A percentile compares a stretch with the other conserved stretches of the same genome.
Conservation (phyloP, 2,329 filamentous ascomycete genomes). For the Ophiocordyceps polyrhachis-furcata region DNA sequence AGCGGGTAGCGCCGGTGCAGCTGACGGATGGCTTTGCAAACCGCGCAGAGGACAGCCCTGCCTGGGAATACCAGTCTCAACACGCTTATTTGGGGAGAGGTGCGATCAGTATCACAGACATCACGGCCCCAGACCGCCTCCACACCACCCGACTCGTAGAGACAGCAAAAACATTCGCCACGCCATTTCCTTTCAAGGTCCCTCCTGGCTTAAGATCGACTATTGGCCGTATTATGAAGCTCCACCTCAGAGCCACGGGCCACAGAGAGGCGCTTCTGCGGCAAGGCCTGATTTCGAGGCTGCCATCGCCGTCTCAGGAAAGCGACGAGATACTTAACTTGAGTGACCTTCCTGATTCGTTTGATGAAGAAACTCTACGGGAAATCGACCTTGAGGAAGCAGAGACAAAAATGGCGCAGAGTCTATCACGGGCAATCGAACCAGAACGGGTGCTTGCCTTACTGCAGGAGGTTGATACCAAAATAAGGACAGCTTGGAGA, state of each 20-base stretch:
- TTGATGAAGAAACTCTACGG: conserved; percentile 36
- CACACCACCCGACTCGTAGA: conserved; percentile 9
- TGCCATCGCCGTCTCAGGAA: conserved; percentile 6
- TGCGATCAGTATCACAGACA: conserved; percentile 7
- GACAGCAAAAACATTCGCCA: conserved; percentile 10
- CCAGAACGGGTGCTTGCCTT: conserved; percentile 27
- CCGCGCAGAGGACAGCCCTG: not conserved
- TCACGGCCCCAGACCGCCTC: conserved; percentile 7
- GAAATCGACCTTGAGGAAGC: conserved; percentile 36
- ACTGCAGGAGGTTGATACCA: conserved; percentile 33
- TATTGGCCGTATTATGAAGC: conserved; percentile 21
- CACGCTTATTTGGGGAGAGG: conserved; percentile 18
- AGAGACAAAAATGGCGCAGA: conserved; percentile 4
- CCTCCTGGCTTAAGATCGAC: conserved; percentile 25
- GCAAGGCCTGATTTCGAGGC: conserved; percentile 3
- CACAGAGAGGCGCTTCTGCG: conserved; percentile 3
- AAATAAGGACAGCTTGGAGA: conserved; percentile 36
- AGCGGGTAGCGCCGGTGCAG: conserved; percentile 9
- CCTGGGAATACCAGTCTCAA: conserved; percentile 7
- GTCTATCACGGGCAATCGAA: conserved; percentile 11
- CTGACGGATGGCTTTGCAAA: conserved; percentile 2
- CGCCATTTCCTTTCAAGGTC: conserved; percentile 9
- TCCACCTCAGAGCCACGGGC: conserved; percentile 16
- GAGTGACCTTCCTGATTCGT: conserved; percentile 11
- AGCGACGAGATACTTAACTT: conserved; percentile 25